These are phyloP conservation scores for Suillus plorans DNA, from an alignment of 768 basidiomycete genomes.

Conservation along the genomic window DNA sequence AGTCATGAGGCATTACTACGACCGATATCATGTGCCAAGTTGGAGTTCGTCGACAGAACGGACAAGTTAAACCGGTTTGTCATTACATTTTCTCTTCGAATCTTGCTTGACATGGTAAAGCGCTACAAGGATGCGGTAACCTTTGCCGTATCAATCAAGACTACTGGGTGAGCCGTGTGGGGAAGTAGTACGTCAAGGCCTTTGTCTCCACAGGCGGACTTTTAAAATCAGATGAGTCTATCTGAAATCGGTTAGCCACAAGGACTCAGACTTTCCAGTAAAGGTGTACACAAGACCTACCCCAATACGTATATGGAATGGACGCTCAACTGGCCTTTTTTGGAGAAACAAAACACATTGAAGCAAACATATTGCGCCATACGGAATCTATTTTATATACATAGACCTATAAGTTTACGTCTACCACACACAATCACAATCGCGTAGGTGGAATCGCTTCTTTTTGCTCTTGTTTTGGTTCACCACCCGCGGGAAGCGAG, in stretches of 20 bases:
- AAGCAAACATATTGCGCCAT: background rate
- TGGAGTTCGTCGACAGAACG: too few species aligned
- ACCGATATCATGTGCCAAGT: too few species aligned
- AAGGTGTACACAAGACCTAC: background rate
- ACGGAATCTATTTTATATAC: background rate
- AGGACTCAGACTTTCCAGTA: background rate
- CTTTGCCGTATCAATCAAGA: background rate
- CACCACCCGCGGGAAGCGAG: slow-evolving; percentile 70
- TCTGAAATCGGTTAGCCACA: background rate
- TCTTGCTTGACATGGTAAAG: background rate
- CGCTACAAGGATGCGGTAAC: background rate
- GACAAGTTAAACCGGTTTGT: background rate
- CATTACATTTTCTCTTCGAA: background rate
- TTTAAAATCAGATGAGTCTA: background rate
- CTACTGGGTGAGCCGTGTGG: background rate
- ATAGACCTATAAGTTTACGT: slow-evolving; percentile 11
- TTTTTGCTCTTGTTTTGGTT: slow-evolving; percentile 17
- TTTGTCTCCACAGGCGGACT: background rate
- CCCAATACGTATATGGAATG: background rate
- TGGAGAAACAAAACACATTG: background rate
- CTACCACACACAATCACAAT: slow-evolving; percentile 3
- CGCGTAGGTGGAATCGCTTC: background rate
- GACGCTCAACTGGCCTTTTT: background rate
- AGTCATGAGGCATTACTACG: too few species aligned
- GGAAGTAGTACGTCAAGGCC: background rate